phyloP scores from a whole-genome alignment of 257 asterid genomes.

The Henckelia pumila region DNA sequence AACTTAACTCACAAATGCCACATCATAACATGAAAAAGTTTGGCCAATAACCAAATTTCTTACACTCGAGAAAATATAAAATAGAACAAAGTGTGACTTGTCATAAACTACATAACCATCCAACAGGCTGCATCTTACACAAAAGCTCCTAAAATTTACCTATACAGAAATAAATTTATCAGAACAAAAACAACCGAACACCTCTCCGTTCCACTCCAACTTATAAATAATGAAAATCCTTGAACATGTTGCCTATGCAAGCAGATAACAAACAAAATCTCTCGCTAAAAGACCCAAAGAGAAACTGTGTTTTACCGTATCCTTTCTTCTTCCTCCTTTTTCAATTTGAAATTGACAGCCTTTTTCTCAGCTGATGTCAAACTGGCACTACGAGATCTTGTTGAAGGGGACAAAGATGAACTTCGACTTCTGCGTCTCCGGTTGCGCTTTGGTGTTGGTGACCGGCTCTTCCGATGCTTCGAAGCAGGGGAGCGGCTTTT shows the following conservation, averaged over 20 bases:
- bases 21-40: conserved; percentile 6
- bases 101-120: neutral
- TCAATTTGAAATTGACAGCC: conserved; percentile 51
- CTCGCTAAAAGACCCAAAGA: neutral
- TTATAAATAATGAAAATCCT: neutral
- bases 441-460: conserved; percentile 62
- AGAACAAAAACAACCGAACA: conserved; percentile 7
- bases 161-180: conserved; percentile 11
- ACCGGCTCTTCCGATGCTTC: conserved; percentile 65
- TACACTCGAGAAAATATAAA: conserved; percentile 7
- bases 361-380: conserved; percentile 47
- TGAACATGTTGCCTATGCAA: conserved; percentile 13
- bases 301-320: conserved; percentile 42
- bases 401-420: conserved; percentile 56
- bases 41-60: neutral
- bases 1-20: conserved; percentile 14
- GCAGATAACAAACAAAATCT: neutral
- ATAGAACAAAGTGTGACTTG: neutral
- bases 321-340: conserved; percentile 72
- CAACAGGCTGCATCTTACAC: conserved; percentile 1
- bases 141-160: conserved; percentile 9
- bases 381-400: conserved; percentile 58
- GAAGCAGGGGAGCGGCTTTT: conserved; percentile 67
- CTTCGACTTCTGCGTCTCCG: conserved; percentile 64
- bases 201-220: conserved; percentile 6